A percentile compares a stretch with the other conserved stretches of the same genome.
These are phyloP conservation scores for Huntiella savannae DNA, from an alignment of 2,329 filamentous ascomycete species.

Conservation along the genomic window DNA sequence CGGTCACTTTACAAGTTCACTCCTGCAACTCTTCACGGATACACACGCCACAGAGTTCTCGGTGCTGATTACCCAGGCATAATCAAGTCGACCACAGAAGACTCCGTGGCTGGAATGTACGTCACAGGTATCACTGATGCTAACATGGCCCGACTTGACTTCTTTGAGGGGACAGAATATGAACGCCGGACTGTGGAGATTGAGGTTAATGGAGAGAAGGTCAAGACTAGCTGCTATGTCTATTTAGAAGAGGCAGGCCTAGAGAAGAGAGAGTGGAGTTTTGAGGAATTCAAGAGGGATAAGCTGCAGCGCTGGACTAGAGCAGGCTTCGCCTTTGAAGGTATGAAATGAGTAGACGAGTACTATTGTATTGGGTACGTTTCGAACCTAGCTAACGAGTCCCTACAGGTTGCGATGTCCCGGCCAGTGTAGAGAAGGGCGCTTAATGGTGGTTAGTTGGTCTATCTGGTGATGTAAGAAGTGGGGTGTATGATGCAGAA, in stretches of 20 bases:
- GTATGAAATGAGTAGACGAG: background rate
- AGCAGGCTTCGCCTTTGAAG: conserved; percentile 14
- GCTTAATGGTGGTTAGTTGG: background rate
- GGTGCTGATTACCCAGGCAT: conserved; percentile 68
- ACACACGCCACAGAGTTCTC: conserved; percentile 51
- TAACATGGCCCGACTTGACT: conserved; percentile 57
- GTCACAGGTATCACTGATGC: conserved; percentile 61
- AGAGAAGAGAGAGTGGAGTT: conserved; percentile 71
- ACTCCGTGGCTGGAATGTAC: conserved; percentile 53
- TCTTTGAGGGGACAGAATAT: conserved; percentile 68
- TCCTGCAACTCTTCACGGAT: conserved; percentile 57
- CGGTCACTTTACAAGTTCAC: conserved; percentile 40
- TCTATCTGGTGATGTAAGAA: too few species aligned
- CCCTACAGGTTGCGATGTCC: conserved; percentile 1
- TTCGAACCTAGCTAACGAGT: background rate
- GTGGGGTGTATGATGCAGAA: too few species aligned
- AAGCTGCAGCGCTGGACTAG: conserved; percentile 42
- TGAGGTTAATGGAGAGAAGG: conserved; percentile 26
- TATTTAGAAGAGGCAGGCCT: conserved; percentile 33
- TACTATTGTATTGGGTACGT: background rate
- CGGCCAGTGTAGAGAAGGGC: conserved; percentile 1
- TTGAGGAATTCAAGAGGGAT: conserved; percentile 59
- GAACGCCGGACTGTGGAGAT: conserved; percentile 34
- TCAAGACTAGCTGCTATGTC: conserved; percentile 42
- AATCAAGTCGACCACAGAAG: conserved; percentile 29